Conservation (phyloP, 225 moss, liverwort and hornwort species). For the Pseudoscleropodium purum region DNA sequence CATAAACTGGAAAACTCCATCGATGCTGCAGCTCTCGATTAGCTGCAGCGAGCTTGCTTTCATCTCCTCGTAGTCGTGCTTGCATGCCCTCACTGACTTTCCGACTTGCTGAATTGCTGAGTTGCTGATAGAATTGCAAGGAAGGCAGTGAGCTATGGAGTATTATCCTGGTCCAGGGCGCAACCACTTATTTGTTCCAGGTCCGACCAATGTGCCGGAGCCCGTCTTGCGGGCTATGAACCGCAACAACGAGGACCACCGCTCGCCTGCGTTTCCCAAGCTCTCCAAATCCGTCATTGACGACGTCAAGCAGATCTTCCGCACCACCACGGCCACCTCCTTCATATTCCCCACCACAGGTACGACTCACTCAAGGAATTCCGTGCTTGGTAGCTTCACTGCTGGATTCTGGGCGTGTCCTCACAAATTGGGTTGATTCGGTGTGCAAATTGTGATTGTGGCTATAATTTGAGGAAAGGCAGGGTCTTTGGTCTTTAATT, state of each 20-base stretch:
- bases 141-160: conserved; percentile 31
- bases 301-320: conserved; percentile 82
- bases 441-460: not conserved
- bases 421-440: not conserved
- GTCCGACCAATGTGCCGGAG: conserved; percentile 91
- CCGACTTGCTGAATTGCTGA: not conserved
- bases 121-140: not conserved
- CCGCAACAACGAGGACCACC: conserved; percentile 90
- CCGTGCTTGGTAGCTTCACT: not conserved
- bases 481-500: not conserved
- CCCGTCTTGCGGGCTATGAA: conserved; percentile 79
- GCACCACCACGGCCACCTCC: conserved; percentile 59
- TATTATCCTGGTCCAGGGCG: conserved; percentile 76
- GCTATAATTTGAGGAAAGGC: not conserved
- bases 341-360: conserved; percentile 96
- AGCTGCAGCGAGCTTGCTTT: not conserved
- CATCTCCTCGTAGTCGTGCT: too few relatives aligned
- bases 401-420: not conserved
- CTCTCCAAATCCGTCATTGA: conserved; percentile 79
- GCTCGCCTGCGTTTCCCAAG: conserved; percentile 84
- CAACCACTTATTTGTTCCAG: conserved; percentile 88
- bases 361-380: not conserved
- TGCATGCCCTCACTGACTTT: not conserved
- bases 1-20: not conserved
- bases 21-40: not conserved